These are phyloP conservation scores for Lactarius vividus DNA, from an alignment of 768 basidiomycete genomes.

Conservation along the genomic window DNA sequence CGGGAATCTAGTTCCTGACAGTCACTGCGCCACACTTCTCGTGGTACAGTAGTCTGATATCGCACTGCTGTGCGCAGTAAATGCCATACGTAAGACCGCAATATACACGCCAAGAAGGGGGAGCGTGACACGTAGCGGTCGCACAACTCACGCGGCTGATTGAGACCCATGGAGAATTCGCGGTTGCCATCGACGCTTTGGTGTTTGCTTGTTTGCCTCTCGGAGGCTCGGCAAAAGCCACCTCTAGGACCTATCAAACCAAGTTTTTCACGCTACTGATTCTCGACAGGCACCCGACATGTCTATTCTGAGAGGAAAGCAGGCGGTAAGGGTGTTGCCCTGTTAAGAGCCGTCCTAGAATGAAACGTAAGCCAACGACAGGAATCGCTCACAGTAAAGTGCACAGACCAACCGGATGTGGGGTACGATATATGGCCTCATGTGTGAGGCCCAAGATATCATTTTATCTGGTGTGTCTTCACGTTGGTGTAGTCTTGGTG, in stretches of 20 bases:
- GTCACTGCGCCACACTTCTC: constrained; percentile 1
- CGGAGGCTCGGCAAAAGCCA: neutral
- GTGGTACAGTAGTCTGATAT: neutral
- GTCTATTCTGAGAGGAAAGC: neutral
- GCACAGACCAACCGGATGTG: neutral
- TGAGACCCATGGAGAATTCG: neutral
- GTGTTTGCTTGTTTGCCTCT: neutral
- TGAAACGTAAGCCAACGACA: neutral
- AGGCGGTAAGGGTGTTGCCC: neutral
- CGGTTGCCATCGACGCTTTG: neutral
- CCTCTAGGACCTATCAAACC: neutral
- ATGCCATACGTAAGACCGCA: neutral
- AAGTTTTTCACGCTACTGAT: neutral
- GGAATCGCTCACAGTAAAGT: neutral
- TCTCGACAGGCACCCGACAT: neutral
- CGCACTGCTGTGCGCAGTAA: constrained; percentile 1
- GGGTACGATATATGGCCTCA: neutral
- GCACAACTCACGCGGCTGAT: neutral
- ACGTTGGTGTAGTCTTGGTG: neutral
- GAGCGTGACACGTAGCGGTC: constrained; percentile 9
- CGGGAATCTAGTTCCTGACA: neutral
- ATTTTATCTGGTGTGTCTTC: neutral
- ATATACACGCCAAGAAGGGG: neutral
- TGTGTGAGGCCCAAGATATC: neutral
- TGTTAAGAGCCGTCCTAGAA: neutral